Conservation (phyloP, 2,329 filamentous ascomycete species). For the Cryoendolithus antarcticus region DNA sequence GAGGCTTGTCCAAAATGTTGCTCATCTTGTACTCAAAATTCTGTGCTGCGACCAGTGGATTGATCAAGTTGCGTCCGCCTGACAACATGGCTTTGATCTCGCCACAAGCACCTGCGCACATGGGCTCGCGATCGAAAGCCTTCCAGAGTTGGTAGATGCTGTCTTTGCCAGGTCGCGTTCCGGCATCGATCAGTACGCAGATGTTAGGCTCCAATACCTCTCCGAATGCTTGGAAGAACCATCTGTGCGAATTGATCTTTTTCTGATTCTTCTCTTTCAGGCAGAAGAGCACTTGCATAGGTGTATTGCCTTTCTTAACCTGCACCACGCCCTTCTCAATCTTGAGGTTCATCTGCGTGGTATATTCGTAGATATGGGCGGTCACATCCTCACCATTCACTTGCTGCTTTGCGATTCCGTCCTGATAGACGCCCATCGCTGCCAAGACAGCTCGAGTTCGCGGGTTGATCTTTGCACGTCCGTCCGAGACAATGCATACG, state of each 20-base stretch:
- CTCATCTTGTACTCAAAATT: constrained; percentile 99
- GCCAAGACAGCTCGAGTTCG: constrained; percentile 80
- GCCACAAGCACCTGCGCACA: constrained; percentile 93
- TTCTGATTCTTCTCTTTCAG: constrained; percentile 99
- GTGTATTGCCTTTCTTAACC: constrained; percentile 70
- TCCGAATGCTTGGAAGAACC: constrained; percentile 98
- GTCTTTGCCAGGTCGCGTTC: constrained; percentile 83
- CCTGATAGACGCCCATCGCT: constrained; percentile 92
- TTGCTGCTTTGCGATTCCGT: constrained; percentile 95
- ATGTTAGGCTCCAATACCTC: constrained; percentile 88
- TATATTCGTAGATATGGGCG: constrained; percentile 92
- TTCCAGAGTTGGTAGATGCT: constrained; percentile 99
- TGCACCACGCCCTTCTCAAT: constrained; percentile 84
- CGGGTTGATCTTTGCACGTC: constrained; percentile 91
- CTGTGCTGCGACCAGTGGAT: constrained; percentile 87
- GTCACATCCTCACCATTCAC: constrained; percentile 95
- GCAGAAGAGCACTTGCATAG: constrained; percentile 94
- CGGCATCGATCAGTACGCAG: constrained; percentile 89
- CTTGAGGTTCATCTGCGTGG: constrained; percentile 71
- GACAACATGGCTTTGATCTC: constrained; percentile 98
- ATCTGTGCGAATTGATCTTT: constrained; percentile 98
- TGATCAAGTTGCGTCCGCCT: constrained; percentile 75
- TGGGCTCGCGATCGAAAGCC: constrained; percentile 92
- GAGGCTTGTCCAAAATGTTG: constrained; percentile 94
- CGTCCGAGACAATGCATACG: constrained; percentile 92